Conservation (phyloP, 495 filamentous ascomycete genomes). For the Lasiosphaeria hispida region DNA sequence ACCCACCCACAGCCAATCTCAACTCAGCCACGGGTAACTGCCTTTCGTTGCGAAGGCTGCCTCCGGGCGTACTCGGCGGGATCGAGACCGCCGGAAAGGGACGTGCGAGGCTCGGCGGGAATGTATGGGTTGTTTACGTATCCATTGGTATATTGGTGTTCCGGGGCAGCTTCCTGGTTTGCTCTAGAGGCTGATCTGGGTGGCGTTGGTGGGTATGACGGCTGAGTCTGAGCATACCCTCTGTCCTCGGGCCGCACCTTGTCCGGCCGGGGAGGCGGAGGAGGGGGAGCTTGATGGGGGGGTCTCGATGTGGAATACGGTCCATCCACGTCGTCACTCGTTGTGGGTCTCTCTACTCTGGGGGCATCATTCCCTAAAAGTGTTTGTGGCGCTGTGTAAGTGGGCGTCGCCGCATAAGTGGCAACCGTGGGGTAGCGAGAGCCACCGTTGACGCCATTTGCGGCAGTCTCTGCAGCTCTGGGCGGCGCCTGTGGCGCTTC, state of each 20-base stretch:
- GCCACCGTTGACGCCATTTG: constrained; percentile 2
- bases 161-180: constrained; percentile 10
- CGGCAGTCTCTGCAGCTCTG: neutral
- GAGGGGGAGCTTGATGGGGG: constrained; percentile 18
- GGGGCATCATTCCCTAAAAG: neutral
- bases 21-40: constrained; percentile 8
- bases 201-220: constrained; percentile 12
- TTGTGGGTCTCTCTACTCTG: constrained; percentile 2
- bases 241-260: constrained; percentile 27
- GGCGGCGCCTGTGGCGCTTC: constrained; percentile 8
- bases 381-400: too few species aligned
- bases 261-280: constrained; percentile 30
- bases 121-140: constrained; percentile 19
- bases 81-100: constrained; percentile 4
- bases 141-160: constrained; percentile 17
- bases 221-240: neutral
- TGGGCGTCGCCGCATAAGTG: neutral
- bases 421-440: neutral
- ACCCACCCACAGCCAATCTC: neutral
- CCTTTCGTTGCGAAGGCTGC: constrained; percentile 17
- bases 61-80: constrained; percentile 18
- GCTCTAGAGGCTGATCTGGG: constrained; percentile 1
- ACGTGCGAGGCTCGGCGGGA: constrained; percentile 7
- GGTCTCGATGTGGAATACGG: constrained; percentile 16
- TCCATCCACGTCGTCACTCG: neutral